Evolutionary conservation across 129 eudicot species (phyloP).

Genomic region (Gnaphalium uliginosum): DNA sequence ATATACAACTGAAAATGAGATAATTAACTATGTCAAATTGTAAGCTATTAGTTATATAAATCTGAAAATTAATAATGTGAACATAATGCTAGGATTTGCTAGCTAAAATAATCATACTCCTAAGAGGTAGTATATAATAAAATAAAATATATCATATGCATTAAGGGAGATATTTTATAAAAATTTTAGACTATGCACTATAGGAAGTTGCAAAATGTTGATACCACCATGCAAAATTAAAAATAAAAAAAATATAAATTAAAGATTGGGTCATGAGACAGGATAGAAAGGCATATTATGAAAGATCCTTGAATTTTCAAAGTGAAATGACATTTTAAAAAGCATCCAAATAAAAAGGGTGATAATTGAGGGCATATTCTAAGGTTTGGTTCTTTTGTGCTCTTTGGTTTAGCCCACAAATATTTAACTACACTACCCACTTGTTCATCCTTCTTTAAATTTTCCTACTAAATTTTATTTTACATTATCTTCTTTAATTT

Average conservation of each 20-base stretch:
- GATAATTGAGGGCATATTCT: constrained; percentile 42
- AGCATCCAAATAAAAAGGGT: constrained; percentile 32
- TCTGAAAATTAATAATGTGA: too few species aligned
- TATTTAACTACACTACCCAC: not conserved
- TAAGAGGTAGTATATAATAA: too few species aligned
- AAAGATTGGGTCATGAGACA: constrained; percentile 2
- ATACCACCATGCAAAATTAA: too few species aligned
- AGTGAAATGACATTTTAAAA: constrained; percentile 30
- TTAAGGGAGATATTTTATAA: too few species aligned
- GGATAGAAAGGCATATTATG: constrained; percentile 34
- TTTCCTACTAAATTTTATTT: not conserved
- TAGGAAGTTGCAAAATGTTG: too few species aligned
- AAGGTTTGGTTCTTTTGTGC: constrained; percentile 35
- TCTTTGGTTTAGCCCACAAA: constrained; percentile 10
- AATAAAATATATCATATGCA: too few species aligned
- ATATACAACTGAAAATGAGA: too few species aligned
- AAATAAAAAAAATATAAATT: not conserved
- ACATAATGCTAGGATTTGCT: too few species aligned
- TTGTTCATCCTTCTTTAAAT: constrained; percentile 12
- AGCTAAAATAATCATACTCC: too few species aligned
- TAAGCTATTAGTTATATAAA: too few species aligned
- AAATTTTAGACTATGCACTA: too few species aligned
- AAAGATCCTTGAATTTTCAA: constrained; percentile 35
- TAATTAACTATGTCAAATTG: too few species aligned
- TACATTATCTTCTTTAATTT: not conserved